Evolutionary conservation across 176 grass and related monocot species (phyloP), one percentile per base, ranked within the genome.

Genomic region (Carex pumila): DNA sequence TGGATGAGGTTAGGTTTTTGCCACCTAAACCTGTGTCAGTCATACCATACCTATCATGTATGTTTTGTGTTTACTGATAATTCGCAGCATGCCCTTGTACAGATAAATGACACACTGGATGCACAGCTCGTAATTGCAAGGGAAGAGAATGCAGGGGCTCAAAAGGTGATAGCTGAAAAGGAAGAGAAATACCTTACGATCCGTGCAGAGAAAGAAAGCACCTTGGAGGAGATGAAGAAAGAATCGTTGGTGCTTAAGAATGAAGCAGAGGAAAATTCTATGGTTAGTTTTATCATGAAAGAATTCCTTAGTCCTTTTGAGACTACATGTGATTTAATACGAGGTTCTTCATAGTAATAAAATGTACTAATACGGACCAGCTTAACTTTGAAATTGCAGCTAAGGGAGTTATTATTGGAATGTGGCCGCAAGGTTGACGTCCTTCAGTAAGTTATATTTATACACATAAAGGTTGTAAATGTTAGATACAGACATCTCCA

Each of bases 401-500:
- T 94, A n/a, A 92, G 78, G 83, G 83, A 69, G 21, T 76, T 88
- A 50, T 81, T 94, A 71, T 71, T 88, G 84, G 86, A 94, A 10
- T 85, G 61, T 82, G 88, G 81, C 19, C 70, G 21, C 77, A 79
- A 87, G 65, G 89, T 94, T 47, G 86, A 94, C 68, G 10, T 47
- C 50, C 81, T 92, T 68, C 86, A 87, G 90, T 94, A 94, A 85
- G 92, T 92, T 85, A 81, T 59, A 71, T 32, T 59, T 66, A 25
- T 80, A 52, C 18, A 82, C 18, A 41, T 60, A 61, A 36, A 86
- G 18, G 31, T 41, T 31, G 54, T 74, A 17, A 82, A 83, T 50
- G 18, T 59, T 60, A 39, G 36, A 36, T 85, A 79, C 30, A 43
- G 66, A 47, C 61, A 52, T 18, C 56, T 81, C 55, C 56, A 81